Conservation (phyloP, 192 early-diverging fungal genomes). For the Entrophospora sp. region DNA sequence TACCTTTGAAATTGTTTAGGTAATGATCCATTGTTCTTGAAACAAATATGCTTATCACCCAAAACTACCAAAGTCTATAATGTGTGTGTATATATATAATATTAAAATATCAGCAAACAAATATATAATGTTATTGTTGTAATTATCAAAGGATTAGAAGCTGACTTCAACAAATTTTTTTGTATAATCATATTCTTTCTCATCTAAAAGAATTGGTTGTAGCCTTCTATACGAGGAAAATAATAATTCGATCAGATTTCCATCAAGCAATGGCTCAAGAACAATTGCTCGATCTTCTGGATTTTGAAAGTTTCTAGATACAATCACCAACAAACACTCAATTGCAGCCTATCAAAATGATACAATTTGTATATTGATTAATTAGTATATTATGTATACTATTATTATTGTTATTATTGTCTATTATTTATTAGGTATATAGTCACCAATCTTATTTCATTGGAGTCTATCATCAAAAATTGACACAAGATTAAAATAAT, state of each 20-base stretch:
- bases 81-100: no score
- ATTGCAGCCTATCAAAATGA: background rate
- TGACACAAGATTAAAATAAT: background rate
- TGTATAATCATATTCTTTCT: background rate
- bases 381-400: no score
- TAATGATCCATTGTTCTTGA: background rate
- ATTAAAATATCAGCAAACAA: no score
- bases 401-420: no score
- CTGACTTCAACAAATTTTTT: background rate
- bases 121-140: background rate
- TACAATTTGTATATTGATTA: no score
- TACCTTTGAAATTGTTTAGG: background rate
- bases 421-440: background rate
- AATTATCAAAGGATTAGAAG: background rate
- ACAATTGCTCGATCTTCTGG: background rate
- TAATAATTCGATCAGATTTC: background rate
- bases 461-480: background rate
- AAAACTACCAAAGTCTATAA: background rate
- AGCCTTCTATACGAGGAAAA: background rate
- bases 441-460: conserved; percentile 8
- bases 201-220: background rate
- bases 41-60: background rate
- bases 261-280: background rate
- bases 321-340: background rate
- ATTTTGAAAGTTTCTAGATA: background rate